phyloP scores from a whole-genome alignment of 306 rosid genomes.

The Mimosa pudica region DNA sequence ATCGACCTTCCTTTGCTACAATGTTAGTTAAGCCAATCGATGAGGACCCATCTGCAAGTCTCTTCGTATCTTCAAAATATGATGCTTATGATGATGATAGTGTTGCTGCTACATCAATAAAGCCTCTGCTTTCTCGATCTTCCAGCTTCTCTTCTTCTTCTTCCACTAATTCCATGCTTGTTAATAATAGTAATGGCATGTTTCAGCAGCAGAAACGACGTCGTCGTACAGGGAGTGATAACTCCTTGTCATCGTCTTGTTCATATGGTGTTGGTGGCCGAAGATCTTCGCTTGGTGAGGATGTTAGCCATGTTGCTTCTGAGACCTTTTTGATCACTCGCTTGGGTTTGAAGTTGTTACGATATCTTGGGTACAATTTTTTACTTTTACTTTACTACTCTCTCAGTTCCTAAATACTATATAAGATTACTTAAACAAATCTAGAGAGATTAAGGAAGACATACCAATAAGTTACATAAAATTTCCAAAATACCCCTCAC shows the following conservation, averaged over 20 bases:
- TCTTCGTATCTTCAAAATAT: slow-evolving; percentile 47
- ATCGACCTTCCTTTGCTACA: slow-evolving; percentile 18
- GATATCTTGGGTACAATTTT: slow-evolving; percentile 72
- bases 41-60: slow-evolving; percentile 48
- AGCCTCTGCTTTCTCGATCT: slow-evolving; percentile 53
- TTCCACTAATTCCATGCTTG: not conserved
- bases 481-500: too few relatives aligned
- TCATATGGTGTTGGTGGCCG: slow-evolving; percentile 12
- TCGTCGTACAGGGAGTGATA: slow-evolving; percentile 62
- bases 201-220: slow-evolving; percentile 58
- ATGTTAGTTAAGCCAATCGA: slow-evolving; percentile 35
- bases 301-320: slow-evolving; percentile 59
- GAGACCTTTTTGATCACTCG: slow-evolving; percentile 67
- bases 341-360: slow-evolving; percentile 62
- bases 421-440: too few relatives aligned
- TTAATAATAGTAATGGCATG: slow-evolving; percentile 9
- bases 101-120: slow-evolving; percentile 31
- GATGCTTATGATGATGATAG: slow-evolving; percentile 32
- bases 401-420: too few relatives aligned
- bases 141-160: slow-evolving; percentile 47
- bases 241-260: slow-evolving; percentile 43
- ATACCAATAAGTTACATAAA: too few relatives aligned
- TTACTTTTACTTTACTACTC: too few relatives aligned
- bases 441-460: too few relatives aligned
- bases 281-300: slow-evolving; percentile 41